Base-by-base conservation (phyloP, 2,329 filamentous ascomycete genomes). In the Camptophora hylomeconis region DNA sequence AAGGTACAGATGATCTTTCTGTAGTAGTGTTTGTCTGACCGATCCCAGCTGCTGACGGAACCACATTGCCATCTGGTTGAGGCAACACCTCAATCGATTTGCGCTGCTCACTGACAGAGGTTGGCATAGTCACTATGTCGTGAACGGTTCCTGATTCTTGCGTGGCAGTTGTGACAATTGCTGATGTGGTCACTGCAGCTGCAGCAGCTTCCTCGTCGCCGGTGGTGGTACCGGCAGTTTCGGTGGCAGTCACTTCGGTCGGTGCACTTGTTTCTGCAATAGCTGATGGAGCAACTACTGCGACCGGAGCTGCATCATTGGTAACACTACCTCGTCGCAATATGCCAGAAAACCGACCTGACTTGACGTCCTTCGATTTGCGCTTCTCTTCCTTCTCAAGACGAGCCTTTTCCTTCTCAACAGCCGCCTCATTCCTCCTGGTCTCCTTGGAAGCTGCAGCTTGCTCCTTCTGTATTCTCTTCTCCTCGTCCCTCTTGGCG, bases 401-500 rank as follows among this genome's bases (percentile, higher is more conserved):
- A 26, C 38, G 30, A 11, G 17, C 20, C 17, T 23, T 32, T 29
- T 36, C 30, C 25, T 36, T 32, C 16, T 35, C 32, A 9, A 16
- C 24, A 9, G 16, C 28, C 13, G n/a, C n/a, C 17, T 35, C 24
- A 5, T 18, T 10, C 28, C 19, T 35, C 26, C 6, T 27, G 31
- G 20, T 38, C 32, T 19, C 37, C 30, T 27, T 36, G 24, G 9
- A 29, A 5, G 33, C 40, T 14, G 32, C 31, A 7, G 32, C 38
- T 24, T 42, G 32, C 17, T 42, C 39, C 30, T 38, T 30, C 14
- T 36, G 32, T 9, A 28, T 19, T 13, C 39, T 33, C 24, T 38
- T 44, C 27, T 45, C 42, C 32, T 44, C 39, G 3, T 34, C 35
- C 17, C 32, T 42, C 12, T 35, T 32, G 3, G 37, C 36, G 19